Conservation (phyloP, 2,329 filamentous ascomycete species). For the Verticillium dahliae region DNA sequence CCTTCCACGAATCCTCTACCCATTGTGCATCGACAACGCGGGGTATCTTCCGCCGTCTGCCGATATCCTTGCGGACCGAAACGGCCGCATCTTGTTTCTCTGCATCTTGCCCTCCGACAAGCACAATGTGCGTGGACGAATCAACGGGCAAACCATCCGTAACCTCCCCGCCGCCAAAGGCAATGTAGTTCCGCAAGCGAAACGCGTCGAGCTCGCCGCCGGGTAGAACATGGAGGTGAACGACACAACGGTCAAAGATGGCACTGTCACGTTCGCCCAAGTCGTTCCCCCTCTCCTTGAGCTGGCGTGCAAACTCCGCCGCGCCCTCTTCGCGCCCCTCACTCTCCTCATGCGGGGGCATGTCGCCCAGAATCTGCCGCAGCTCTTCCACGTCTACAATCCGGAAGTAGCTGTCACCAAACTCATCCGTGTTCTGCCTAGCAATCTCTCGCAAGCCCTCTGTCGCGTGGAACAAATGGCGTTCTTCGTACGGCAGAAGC, state of each 20-base stretch:
- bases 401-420: conserved; percentile 76
- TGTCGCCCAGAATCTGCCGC: conserved; percentile 36
- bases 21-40: conserved; percentile 64
- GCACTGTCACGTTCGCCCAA: conserved; percentile 42
- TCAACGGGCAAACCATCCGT: conserved; percentile 41
- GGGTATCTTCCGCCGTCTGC: conserved; percentile 47
- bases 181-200: conserved; percentile 47
- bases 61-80: conserved; percentile 38
- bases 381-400: conserved; percentile 62
- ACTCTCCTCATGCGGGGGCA: conserved; percentile 40
- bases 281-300: conserved; percentile 50
- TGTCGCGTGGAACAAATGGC: conserved; percentile 67
- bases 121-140: conserved; percentile 66
- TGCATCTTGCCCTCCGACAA: conserved; percentile 34
- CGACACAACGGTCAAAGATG: conserved; percentile 42
- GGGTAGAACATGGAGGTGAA: conserved; percentile 28
- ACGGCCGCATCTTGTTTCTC: conserved; percentile 28
- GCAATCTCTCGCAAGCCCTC: conserved; percentile 48
- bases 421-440: conserved; percentile 62
- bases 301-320: conserved; percentile 41
- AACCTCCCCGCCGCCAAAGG: conserved; percentile 63
- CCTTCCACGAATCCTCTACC: conserved; percentile 75
- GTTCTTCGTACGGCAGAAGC: conserved; percentile 54
- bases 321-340: conserved; percentile 31
- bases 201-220: conserved; percentile 20